phyloP scores from a whole-genome alignment of 768 basidiomycete species.

The Boletus reticuloceps region DNA sequence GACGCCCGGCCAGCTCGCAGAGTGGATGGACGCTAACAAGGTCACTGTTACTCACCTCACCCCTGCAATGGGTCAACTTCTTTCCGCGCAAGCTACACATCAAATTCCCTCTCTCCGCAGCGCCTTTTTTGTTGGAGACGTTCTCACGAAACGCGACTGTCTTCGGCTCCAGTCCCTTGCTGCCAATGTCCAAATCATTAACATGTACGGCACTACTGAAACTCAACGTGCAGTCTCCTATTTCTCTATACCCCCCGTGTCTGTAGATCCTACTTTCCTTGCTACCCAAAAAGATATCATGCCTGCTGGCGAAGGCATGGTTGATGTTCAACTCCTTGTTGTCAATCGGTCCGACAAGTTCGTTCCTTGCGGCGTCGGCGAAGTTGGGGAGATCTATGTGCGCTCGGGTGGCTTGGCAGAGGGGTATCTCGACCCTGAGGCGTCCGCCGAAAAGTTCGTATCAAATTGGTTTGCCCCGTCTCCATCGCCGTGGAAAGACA shows the following conservation, averaged over 20 bases:
- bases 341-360: conserved; percentile 87
- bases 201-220: conserved; percentile 99
- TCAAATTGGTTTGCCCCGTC: conserved; percentile 81
- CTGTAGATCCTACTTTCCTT: conserved; percentile 85
- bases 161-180: conserved; percentile 91
- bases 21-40: conserved; percentile 94
- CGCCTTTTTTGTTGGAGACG: conserved; percentile 99
- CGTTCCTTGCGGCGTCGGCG: conserved; percentile 88
- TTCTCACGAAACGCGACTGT: conserved; percentile 97
- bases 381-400: conserved; percentile 98
- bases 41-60: conserved; percentile 98
- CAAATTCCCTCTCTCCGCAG: conserved; percentile 84
- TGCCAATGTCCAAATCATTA: conserved; percentile 89
- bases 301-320: conserved; percentile 96
- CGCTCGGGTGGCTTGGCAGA: conserved; percentile 94
- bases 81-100: conserved; percentile 80
- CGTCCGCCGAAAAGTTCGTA: conserved; percentile 90
- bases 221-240: conserved; percentile 99
- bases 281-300: conserved; percentile 96
- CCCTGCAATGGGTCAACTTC: conserved; percentile 98
- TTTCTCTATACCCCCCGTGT: conserved; percentile 85
- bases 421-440: conserved; percentile 83
- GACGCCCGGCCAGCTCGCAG: conserved; percentile 91
- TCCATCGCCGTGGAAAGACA: conserved; percentile 58
- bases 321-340: conserved; percentile 94